Percentiles rank a stretch among this genome's conserved stretches.
Evolutionary conservation across 2,329 filamentous ascomycete genomes (phyloP).

Genomic region (Arthrobotrys megalospora): DNA sequence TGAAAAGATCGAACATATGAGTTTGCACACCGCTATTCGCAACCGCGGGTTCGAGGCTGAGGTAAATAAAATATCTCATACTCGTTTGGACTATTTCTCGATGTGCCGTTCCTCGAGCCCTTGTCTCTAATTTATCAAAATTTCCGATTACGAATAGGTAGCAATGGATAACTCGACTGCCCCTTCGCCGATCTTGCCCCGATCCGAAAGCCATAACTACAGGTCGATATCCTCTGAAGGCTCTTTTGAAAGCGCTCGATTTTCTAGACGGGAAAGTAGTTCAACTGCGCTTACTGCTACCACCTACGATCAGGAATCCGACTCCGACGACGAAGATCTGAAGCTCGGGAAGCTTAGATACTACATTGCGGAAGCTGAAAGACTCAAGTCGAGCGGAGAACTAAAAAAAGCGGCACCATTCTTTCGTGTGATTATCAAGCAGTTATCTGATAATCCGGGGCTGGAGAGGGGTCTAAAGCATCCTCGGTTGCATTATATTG

Average conservation of each 20-base stretch:
- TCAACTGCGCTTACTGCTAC: slow-evolving; percentile 18
- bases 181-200: neutral
- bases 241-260: slow-evolving; percentile 3
- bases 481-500: slow-evolving; percentile 1
- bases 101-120: neutral
- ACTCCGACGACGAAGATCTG: slow-evolving; percentile 12
- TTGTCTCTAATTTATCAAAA: neutral
- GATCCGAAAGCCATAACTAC: neutral
- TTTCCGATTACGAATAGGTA: neutral
- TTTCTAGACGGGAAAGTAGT: slow-evolving; percentile 11
- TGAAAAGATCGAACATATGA: slow-evolving; percentile 15
- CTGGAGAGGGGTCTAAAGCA: slow-evolving; percentile 4
- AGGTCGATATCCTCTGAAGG: slow-evolving; percentile 1
- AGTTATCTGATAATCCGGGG: neutral
- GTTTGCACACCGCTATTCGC: neutral
- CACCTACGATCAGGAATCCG: slow-evolving; percentile 18
- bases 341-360: slow-evolving; percentile 14
- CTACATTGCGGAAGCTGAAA: slow-evolving; percentile 5
- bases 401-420: neutral
- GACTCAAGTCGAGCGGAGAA: neutral
- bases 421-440: slow-evolving; percentile 7
- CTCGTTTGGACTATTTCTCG: neutral
- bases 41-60: slow-evolving; percentile 1
- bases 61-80: neutral
- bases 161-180: neutral